A percentile compares a stretch with the other conserved stretches of the same genome.
These are phyloP conservation scores for Dioszegia hungarica DNA, from an alignment of 768 basidiomycete genomes.

Conservation along the genomic window DNA sequence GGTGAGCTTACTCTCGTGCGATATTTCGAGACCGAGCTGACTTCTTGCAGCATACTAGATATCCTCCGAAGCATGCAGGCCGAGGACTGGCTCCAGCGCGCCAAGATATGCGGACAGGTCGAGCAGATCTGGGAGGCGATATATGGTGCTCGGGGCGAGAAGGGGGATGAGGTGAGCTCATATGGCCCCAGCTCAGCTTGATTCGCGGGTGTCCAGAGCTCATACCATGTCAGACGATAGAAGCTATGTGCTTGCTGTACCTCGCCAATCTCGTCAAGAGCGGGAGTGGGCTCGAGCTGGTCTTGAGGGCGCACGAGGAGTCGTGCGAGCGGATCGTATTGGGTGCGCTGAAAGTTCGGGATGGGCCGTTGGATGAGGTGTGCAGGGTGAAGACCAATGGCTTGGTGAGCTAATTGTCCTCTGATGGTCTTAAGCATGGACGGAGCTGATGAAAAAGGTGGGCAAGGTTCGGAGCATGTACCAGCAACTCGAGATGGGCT, in stretches of 20 bases:
- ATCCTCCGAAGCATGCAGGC: slow-evolving; percentile 31
- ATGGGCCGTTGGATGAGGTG: slow-evolving; percentile 12
- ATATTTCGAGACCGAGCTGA: not conserved
- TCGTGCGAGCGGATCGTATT: slow-evolving; percentile 14
- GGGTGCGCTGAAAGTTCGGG: not conserved
- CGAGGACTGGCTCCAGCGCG: slow-evolving; percentile 31
- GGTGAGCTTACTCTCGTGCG: slow-evolving; percentile 24
- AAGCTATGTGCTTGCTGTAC: slow-evolving; percentile 36
- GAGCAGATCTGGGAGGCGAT: slow-evolving; percentile 38
- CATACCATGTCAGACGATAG: not conserved
- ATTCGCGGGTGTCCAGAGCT: not conserved
- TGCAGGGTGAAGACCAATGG: not conserved
- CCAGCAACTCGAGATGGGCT: not conserved
- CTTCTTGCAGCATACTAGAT: slow-evolving; percentile 22
- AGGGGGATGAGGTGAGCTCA: slow-evolving; percentile 31
- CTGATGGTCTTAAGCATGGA: not conserved
- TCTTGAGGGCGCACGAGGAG: slow-evolving; percentile 13
- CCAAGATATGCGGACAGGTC: slow-evolving; percentile 40
- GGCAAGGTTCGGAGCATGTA: not conserved
- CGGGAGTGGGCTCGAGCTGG: slow-evolving; percentile 12
- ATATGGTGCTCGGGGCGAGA: slow-evolving; percentile 12
- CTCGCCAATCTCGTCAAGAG: slow-evolving; percentile 19
- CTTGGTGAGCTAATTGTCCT: not conserved
- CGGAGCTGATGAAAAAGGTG: not conserved
- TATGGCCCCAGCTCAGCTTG: not conserved